These are phyloP conservation scores for Helicocarpus griseus DNA, from an alignment of 2,329 filamentous ascomycete genomes.

Conservation along the genomic window DNA sequence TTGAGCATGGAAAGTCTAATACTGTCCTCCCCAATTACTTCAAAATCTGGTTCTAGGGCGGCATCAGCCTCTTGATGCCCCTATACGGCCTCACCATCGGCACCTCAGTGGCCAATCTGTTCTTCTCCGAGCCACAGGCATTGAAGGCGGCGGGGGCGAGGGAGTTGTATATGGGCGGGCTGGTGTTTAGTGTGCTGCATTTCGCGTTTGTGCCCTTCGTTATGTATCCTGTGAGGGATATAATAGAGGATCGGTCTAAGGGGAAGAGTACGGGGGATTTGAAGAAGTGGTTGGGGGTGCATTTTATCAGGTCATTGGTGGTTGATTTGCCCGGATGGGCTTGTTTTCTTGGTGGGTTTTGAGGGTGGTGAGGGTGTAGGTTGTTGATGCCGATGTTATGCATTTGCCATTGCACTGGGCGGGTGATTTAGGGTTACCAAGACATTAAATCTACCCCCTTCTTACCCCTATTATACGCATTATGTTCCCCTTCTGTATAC, in stretches of 20 bases:
- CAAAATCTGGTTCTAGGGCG: constrained; percentile 30
- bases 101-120: constrained; percentile 9
- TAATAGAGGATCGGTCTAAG: constrained; percentile 6
- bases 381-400: too few species aligned
- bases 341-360: constrained; percentile 6
- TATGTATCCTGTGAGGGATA: constrained; percentile 8
- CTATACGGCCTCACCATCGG: constrained; percentile 8
- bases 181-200: constrained; percentile 10
- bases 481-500: too few species aligned
- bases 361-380: neutral
- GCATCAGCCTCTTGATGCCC: constrained; percentile 15
- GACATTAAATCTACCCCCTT: too few species aligned
- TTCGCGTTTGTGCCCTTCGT: constrained; percentile 12
- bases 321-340: constrained; percentile 12
- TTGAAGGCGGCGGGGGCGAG: neutral
- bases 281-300: constrained; percentile 11
- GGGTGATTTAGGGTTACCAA: too few species aligned
- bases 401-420: too few species aligned
- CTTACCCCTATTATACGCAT: too few species aligned
- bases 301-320: constrained; percentile 9
- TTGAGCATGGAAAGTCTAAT: constrained; percentile 13
- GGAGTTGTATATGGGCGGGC: constrained; percentile 7
- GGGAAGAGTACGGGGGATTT: constrained; percentile 7
- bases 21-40: constrained; percentile 37
- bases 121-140: neutral